Percentiles rank a stretch among this genome's conserved stretches.
Conservation (phyloP, 768 basidiomycete genomes). For the Mycena rosella region DNA sequence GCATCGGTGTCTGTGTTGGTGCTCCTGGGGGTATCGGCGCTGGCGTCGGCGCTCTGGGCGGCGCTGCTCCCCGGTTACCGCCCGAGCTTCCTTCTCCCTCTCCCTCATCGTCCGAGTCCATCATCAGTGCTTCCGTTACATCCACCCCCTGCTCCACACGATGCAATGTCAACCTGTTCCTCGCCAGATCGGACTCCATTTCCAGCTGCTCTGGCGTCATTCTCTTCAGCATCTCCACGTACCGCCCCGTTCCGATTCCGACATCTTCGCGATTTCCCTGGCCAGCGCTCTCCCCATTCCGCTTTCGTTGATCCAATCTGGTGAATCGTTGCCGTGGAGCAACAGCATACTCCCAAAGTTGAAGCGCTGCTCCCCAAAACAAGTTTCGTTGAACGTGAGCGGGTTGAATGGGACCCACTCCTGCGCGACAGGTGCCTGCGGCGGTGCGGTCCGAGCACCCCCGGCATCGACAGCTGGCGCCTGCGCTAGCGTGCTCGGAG, state of each 20-base stretch:
- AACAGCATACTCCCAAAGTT: neutral
- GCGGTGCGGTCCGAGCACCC: no score
- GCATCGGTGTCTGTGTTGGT: no score
- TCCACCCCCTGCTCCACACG: neutral
- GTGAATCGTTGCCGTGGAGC: no score
- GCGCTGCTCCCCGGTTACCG: no score
- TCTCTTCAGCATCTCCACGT: neutral
- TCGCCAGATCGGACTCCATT: neutral
- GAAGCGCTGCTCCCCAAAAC: neutral
- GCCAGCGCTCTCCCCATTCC: neutral
- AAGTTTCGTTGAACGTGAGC: no score
- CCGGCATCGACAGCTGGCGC: no score
- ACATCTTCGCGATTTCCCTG: neutral
- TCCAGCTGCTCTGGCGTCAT: neutral
- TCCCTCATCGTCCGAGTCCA: neutral
- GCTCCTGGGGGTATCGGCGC: neutral
- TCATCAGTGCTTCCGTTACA: neutral
- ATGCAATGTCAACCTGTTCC: neutral
- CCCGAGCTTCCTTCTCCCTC: neutral
- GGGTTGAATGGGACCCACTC: no score
- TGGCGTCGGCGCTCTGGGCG: no score
- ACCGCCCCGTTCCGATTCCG: neutral
- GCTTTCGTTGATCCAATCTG: no score
- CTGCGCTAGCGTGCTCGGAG: no score
- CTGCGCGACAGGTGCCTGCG: no score